Conservation (phyloP, 208 protist genomes). For the Trypanosoma lewisi region DNA sequence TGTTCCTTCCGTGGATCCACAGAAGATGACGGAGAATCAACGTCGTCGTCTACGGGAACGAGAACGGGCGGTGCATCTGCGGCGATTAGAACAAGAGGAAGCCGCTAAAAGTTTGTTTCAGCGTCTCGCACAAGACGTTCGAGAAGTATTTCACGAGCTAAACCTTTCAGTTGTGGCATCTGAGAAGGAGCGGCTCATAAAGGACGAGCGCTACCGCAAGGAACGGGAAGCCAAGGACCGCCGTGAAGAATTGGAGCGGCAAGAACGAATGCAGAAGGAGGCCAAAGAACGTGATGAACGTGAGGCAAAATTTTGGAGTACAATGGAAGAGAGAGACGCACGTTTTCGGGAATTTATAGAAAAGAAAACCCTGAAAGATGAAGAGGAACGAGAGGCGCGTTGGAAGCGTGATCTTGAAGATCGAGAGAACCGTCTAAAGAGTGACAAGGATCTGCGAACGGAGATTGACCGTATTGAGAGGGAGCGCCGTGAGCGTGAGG, state of each 20-base stretch:
- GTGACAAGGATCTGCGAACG: conserved; percentile 66
- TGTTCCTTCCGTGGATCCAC: conserved; percentile 6
- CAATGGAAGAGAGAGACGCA: conserved; percentile 65
- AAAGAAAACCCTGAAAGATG: conserved; percentile 51
- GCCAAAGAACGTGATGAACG: conserved; percentile 68
- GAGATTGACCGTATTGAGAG: conserved; percentile 67
- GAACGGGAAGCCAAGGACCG: conserved; percentile 77
- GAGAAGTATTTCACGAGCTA: conserved; percentile 89
- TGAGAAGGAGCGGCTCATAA: conserved; percentile 89
- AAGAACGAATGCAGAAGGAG: conserved; percentile 67
- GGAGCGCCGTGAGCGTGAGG: conserved; percentile 60
- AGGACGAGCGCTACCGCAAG: conserved; percentile 88
- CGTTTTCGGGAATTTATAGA: conserved; percentile 55
- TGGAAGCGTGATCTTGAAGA: conserved; percentile 81
- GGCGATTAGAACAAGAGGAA: conserved; percentile 77
- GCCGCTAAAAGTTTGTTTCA: conserved; percentile 79
- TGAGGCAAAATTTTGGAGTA: conserved; percentile 72
- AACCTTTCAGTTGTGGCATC: conserved; percentile 88
- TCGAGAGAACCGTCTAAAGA: conserved; percentile 51
- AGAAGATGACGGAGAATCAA: conserved; percentile 33
- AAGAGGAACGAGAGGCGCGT: conserved; percentile 79
- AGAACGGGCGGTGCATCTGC: conserved; percentile 61
- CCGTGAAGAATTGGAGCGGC: conserved; percentile 59
- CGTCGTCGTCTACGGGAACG: conserved; percentile 68
- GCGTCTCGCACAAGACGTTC: conserved; percentile 84